phyloP scores from a whole-genome alignment of 179 eudicot genomes.

The Silene coronaria region DNA sequence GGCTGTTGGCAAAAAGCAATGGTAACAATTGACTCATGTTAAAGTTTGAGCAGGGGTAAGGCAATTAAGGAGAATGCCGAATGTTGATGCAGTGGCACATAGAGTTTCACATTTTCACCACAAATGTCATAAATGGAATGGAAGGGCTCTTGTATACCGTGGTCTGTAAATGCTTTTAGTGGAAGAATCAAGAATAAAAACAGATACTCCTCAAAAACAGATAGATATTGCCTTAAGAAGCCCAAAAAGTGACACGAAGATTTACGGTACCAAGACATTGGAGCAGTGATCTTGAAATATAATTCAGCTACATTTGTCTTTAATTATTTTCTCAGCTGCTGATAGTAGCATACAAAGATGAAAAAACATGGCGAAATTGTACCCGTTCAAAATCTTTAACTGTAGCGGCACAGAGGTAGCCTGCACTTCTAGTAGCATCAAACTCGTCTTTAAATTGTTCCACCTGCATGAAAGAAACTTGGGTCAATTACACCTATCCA shows the following conservation, averaged over 20 bases:
- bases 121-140: too few species aligned
- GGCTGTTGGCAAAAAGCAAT: too few species aligned
- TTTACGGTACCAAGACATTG: background rate
- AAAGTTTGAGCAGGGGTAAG: too few species aligned
- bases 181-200: background rate
- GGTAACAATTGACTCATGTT: too few species aligned
- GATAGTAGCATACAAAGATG: background rate
- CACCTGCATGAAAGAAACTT: conserved; percentile 41
- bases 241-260: background rate
- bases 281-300: background rate
- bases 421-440: conserved; percentile 91
- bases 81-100: too few species aligned
- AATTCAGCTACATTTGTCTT: background rate
- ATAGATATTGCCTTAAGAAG: background rate
- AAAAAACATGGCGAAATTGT: conserved; percentile 6
- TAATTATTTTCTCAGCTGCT: background rate
- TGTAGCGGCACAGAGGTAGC: conserved; percentile 87
- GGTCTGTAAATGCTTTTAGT: too few species aligned
- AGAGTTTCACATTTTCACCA: too few species aligned
- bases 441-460: conserved; percentile 54
- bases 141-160: too few species aligned
- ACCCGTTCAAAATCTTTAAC: conserved; percentile 77
- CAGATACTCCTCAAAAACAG: background rate
- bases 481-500: background rate
- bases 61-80: too few species aligned